Conservation (phyloP, 108 stramenopile genomes). For the Schizochytrium sp. region DNA sequence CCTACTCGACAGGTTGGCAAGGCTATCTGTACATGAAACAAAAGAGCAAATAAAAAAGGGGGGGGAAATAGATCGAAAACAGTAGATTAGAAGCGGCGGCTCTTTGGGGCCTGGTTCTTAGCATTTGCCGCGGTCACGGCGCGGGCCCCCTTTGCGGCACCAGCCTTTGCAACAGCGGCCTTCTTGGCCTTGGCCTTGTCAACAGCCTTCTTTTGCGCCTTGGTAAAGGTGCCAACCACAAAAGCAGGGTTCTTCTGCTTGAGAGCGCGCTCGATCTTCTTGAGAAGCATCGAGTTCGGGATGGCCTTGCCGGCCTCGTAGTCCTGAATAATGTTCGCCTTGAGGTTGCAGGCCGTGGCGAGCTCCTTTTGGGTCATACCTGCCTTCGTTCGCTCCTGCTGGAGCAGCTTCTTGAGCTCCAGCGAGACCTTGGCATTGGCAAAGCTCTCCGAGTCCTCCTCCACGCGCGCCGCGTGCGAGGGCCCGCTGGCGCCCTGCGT, state of each 20-base stretch:
- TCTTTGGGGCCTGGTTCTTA: background rate
- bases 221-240: background rate
- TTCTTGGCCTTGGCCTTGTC: background rate
- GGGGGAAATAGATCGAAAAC: background rate
- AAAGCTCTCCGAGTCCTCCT: background rate
- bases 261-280: conserved; percentile 10
- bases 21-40: background rate
- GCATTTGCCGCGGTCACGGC: background rate
- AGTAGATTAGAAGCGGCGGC: conserved; percentile 1
- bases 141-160: background rate
- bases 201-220: conserved; percentile 12
- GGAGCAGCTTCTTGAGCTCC: conserved; percentile 15
- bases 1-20: background rate
- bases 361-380: conserved; percentile 16
- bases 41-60: background rate
- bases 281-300: conserved; percentile 10
- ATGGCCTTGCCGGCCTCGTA: conserved; percentile 24
- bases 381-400: background rate
- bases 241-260: conserved; percentile 15
- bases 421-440: background rate
- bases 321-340: conserved; percentile 17
- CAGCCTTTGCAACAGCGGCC: background rate
- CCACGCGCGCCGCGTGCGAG: background rate
- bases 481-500: background rate
- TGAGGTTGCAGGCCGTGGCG: conserved; percentile 21